These are phyloP conservation scores for Cercospora berteroae DNA, from an alignment of 2,329 filamentous ascomycete genomes.

Conservation along the genomic window DNA sequence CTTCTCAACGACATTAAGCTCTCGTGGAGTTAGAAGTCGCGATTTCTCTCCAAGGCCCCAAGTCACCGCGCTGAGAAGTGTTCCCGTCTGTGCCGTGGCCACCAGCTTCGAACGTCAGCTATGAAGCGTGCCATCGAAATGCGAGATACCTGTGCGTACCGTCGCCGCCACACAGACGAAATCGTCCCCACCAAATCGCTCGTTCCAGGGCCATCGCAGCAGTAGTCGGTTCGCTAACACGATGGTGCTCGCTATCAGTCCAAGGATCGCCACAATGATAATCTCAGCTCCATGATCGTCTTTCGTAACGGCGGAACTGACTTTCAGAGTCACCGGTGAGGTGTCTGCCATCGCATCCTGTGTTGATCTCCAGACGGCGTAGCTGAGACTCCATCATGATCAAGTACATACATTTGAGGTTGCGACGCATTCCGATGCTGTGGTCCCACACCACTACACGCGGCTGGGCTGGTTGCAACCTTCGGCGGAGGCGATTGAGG, in stretches of 20 bases:
- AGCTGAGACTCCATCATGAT: not conserved
- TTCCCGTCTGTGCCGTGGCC: not conserved
- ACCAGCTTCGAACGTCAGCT: not conserved
- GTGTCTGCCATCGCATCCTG: conserved; percentile 8
- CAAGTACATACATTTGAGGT: not conserved
- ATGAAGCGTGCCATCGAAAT: not conserved
- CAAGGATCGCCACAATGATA: conserved; percentile 17
- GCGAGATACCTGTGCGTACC: not conserved
- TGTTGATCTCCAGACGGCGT: not conserved
- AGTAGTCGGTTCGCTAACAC: conserved; percentile 1
- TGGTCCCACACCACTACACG: not conserved
- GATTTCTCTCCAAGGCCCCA: conserved; percentile 3
- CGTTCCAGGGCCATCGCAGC: conserved; percentile 12
- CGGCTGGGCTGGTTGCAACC: conserved; percentile 1
- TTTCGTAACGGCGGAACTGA: conserved; percentile 21
- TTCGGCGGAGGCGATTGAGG: not conserved
- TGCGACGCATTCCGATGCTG: not conserved
- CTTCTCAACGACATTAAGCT: conserved; percentile 4
- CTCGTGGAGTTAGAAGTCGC: not conserved
- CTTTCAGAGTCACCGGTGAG: conserved; percentile 8
- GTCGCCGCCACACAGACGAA: conserved; percentile 12
- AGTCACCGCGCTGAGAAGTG: conserved; percentile 7
- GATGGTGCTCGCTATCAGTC: conserved; percentile 18
- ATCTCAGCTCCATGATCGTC: conserved; percentile 20
- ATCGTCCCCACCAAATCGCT: conserved; percentile 6